phyloP scores from a whole-genome alignment of 768 basidiomycete species.

The Suillus discolor region DNA sequence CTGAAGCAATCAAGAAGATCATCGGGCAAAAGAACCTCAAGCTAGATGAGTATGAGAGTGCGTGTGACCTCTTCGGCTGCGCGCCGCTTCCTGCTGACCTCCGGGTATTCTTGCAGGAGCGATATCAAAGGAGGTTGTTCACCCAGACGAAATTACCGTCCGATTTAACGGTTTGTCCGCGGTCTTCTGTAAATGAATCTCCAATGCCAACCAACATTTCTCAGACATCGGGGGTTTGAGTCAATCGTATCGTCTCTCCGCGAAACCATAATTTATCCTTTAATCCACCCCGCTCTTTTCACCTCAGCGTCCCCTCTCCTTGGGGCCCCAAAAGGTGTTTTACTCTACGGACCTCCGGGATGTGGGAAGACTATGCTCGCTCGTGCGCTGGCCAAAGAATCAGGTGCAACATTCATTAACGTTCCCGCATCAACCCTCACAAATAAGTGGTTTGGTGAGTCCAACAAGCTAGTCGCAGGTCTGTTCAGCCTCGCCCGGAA shows the following conservation, averaged over 20 bases:
- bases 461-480: slow-evolving; percentile 94
- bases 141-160: slow-evolving; percentile 84
- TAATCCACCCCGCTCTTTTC: slow-evolving; percentile 90
- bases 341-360: slow-evolving; percentile 95
- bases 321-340: slow-evolving; percentile 92
- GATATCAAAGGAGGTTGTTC: slow-evolving; percentile 84
- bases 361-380: slow-evolving; percentile 99
- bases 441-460: slow-evolving; percentile 87
- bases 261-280: slow-evolving; percentile 95
- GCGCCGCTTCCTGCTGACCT: neutral
- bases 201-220: slow-evolving; percentile 2
- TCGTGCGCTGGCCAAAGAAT: slow-evolving; percentile 96
- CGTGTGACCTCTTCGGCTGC: slow-evolving; percentile 26
- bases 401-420: slow-evolving; percentile 95
- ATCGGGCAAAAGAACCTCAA: slow-evolving; percentile 68
- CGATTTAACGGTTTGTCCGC: slow-evolving; percentile 58
- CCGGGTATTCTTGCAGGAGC: slow-evolving; percentile 49
- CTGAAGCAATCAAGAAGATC: slow-evolving; percentile 6
- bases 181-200: neutral
- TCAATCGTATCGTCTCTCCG: slow-evolving; percentile 85
- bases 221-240: slow-evolving; percentile 93
- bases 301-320: slow-evolving; percentile 78
- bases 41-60: slow-evolving; percentile 91
- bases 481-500: slow-evolving; percentile 93
- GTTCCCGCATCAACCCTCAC: slow-evolving; percentile 74